phyloP scores from a whole-genome alignment of 345 rosid species.

The Firmiana major region DNA sequence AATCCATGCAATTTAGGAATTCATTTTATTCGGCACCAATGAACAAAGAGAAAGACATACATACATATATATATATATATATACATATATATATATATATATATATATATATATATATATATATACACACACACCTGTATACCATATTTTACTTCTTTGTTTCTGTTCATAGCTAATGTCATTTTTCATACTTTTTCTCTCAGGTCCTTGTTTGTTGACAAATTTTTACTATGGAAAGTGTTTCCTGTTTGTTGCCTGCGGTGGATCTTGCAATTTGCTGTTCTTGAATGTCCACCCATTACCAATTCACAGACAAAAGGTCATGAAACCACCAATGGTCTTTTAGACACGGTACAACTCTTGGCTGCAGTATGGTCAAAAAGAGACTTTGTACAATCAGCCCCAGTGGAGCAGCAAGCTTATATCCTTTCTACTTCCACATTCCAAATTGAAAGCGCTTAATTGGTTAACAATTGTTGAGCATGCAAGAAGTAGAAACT shows the following conservation, averaged over 20 bases:
- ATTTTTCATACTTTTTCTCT: constrained; percentile 12
- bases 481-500: background rate
- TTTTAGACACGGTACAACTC: constrained; percentile 54
- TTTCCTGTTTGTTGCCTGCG: constrained; percentile 79
- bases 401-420: constrained; percentile 84
- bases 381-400: constrained; percentile 68
- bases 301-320: constrained; percentile 42
- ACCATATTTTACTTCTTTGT: background rate
- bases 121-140: background rate
- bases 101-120: too few species aligned
- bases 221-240: constrained; percentile 92
- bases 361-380: constrained; percentile 75
- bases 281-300: constrained; percentile 63
- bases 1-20: background rate
- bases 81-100: too few species aligned
- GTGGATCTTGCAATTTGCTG: constrained; percentile 89
- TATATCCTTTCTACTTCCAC: constrained; percentile 65
- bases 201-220: constrained; percentile 84
- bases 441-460: constrained; percentile 10
- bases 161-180: constrained; percentile 7
- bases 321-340: constrained; percentile 28
- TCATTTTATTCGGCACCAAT: background rate
- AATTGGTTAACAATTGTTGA: constrained; percentile 5
- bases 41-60: background rate
- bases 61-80: too few species aligned